Percentiles rank a stretch among this genome's conserved stretches.
phyloP scores from a whole-genome alignment of 2,329 filamentous ascomycete genomes.

The Elsinoe arachidis region DNA sequence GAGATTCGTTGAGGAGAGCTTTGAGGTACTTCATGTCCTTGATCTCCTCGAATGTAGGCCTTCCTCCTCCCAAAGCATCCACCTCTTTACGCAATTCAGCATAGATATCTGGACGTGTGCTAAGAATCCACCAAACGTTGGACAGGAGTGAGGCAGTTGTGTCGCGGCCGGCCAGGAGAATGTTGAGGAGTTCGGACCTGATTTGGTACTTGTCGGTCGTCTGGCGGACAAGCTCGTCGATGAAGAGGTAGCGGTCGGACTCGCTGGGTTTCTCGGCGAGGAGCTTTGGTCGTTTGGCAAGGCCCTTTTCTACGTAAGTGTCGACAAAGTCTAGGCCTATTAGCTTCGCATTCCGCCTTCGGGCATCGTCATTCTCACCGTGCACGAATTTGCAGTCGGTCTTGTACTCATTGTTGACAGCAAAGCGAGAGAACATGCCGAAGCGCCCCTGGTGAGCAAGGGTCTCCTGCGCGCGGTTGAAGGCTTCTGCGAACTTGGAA shows the following conservation, averaged over 20 bases:
- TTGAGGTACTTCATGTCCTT: slow-evolving; percentile 34
- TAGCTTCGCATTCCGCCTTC: slow-evolving; percentile 16
- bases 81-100: slow-evolving; percentile 25
- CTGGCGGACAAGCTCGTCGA: slow-evolving; percentile 39
- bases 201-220: slow-evolving; percentile 41
- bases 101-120: slow-evolving; percentile 25
- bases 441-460: slow-evolving; percentile 18
- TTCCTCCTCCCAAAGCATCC: slow-evolving; percentile 22
- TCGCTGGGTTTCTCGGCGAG: slow-evolving; percentile 27
- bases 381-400: slow-evolving; percentile 34
- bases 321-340: slow-evolving; percentile 35
- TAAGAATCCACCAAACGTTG: slow-evolving; percentile 34
- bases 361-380: neutral
- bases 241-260: slow-evolving; percentile 38
- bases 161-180: slow-evolving; percentile 46
- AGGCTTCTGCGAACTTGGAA: slow-evolving; percentile 26
- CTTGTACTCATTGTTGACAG: slow-evolving; percentile 29
- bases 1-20: slow-evolving; percentile 65
- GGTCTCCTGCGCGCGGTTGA: slow-evolving; percentile 25
- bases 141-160: slow-evolving; percentile 46
- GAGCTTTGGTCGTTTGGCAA: slow-evolving; percentile 27
- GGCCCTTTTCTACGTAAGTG: slow-evolving; percentile 39
- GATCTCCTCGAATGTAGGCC: slow-evolving; percentile 37
- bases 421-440: slow-evolving; percentile 17
- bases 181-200: slow-evolving; percentile 42